Evolutionary conservation across 495 filamentous ascomycete species (phyloP), one percentile per base, ranked within the genome.

Genomic region (Parathielavia hyrcaniae): DNA sequence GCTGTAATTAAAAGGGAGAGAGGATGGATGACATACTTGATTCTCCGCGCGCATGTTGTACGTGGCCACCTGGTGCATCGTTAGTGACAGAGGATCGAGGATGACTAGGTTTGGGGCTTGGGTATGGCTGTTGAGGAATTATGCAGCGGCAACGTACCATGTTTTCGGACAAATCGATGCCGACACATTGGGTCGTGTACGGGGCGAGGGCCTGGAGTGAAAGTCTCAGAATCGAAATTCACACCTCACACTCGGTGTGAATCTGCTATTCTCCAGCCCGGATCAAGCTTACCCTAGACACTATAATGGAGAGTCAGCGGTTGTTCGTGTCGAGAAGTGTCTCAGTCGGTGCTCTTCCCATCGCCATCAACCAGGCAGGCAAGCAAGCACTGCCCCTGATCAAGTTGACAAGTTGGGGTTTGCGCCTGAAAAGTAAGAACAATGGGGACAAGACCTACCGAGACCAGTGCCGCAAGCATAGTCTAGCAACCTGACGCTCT

Each of bases 381-480:
- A n/a, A 6, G 26, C 26, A 30, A 6, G 6, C 26, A 30, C 26
- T 3, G 26, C 26, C 6, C 6, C 6, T 30, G 26, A n/a, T 30
- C 26, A 30, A 30, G 26, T 30, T 6, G 26, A 30, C 26, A 6
- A 6, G 26, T 30, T 30, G 26, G 26, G 26, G n/a, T n/a, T 30
- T 30, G 26, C 2, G 26, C 6, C 6, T 19, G 36, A 14, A 63
- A 14, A 63, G 20, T 45, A 44, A 26, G 7, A 50, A 62, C 76
- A 63, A 82, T 83, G n/a, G 38, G 53, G n/a, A 30, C 17, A 30
- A 7, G 16, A 61, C 66, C 43, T 53, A 60, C 88, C 75, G 60
- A 76, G 55, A 5, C 87, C 88, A 17, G 86, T 83, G 4, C 88
- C 88, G 58, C 85, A 89, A 46, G 88, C 88, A 70, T 90, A 91